Conservation (phyloP, 306 rosid genomes). For the Quercus agrifolia region DNA sequence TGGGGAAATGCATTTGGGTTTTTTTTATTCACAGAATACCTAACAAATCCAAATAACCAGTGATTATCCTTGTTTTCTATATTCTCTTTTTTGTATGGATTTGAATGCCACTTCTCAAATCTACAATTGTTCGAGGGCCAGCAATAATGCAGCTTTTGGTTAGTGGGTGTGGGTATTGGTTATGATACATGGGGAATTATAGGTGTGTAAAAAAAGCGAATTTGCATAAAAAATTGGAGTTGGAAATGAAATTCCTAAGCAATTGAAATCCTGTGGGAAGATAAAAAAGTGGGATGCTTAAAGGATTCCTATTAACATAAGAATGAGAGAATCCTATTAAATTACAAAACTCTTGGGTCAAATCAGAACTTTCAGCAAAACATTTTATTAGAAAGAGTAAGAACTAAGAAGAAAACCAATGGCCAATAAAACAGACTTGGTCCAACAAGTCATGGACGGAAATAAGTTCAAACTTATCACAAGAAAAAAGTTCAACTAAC, state of each 20-base stretch:
- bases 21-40: background rate
- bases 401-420: too few relatives aligned
- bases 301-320: background rate
- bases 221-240: constrained; percentile 18
- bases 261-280: background rate
- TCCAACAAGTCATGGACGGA: too few relatives aligned
- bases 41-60: background rate
- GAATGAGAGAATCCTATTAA: background rate
- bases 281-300: background rate
- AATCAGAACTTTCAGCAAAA: too few relatives aligned
- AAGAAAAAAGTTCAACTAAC: too few relatives aligned
- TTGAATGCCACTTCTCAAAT: constrained; percentile 2
- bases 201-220: background rate
- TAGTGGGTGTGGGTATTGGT: constrained; percentile 42
- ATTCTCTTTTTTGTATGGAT: background rate
- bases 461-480: too few relatives aligned
- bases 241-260: background rate
- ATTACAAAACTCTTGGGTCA: too few relatives aligned
- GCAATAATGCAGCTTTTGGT: constrained; percentile 17
- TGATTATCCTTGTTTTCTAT: background rate
- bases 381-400: too few relatives aligned
- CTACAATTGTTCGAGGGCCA: background rate
- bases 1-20: background rate
- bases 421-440: too few relatives aligned
- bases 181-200: background rate